phyloP scores from a whole-genome alignment of 331 rosid species.

The Rhamnella rubrinervis region DNA sequence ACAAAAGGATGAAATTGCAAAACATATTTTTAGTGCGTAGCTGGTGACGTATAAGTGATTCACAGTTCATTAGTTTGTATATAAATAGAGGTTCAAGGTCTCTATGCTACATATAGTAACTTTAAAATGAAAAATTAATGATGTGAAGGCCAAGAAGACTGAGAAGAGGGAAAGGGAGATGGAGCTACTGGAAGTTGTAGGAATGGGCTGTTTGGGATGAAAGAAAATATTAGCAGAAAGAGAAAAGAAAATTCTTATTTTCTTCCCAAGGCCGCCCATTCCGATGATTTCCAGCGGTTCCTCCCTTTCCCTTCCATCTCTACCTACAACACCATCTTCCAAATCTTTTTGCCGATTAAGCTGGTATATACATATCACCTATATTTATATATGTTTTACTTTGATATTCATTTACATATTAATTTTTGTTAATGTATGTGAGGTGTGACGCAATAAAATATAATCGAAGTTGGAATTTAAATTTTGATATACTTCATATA shows the following conservation, averaged over 20 bases:
- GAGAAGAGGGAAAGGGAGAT: conserved; percentile 54
- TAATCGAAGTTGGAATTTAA: no score
- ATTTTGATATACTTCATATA: no score
- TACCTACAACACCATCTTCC: not conserved
- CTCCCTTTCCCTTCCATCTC: conserved; percentile 51
- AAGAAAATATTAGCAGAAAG: not conserved
- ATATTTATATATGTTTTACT: no score
- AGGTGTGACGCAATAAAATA: no score
- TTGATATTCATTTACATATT: no score
- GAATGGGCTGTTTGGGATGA: conserved; percentile 60
- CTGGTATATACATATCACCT: no score
- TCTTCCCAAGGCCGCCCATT: conserved; percentile 61
- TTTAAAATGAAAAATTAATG: not conserved
- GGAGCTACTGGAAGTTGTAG: conserved; percentile 44
- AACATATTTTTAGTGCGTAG: not conserved
- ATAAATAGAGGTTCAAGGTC: not conserved
- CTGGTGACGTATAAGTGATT: not conserved
- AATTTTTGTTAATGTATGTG: no score
- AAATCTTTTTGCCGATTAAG: no score
- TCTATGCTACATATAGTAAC: no score
- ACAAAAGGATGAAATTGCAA: not conserved
- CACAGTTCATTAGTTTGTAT: not conserved
- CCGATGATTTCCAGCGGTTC: conserved; percentile 49
- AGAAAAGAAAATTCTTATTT: not conserved
- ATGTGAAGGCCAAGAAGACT: not conserved